phyloP scores from a whole-genome alignment of 2,329 filamentous ascomycete genomes.

The Colletotrichum tropicicola region DNA sequence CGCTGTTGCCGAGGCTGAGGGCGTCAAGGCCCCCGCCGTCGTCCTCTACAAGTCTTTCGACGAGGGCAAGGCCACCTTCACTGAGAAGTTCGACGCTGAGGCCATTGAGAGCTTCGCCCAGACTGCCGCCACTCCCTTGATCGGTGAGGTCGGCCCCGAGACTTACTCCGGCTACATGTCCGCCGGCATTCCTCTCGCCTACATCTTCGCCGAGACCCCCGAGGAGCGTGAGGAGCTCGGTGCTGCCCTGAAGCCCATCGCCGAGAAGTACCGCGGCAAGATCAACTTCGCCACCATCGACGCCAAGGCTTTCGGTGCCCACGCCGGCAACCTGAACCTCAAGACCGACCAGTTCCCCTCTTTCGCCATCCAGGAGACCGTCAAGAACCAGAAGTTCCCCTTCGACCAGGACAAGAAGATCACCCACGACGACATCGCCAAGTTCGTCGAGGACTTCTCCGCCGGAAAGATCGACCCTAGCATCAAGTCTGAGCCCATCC shows the following conservation, averaged over 20 bases:
- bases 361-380: conserved; percentile 95
- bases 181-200: conserved; percentile 89
- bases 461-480: conserved; percentile 91
- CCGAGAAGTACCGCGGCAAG: conserved; percentile 90
- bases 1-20: conserved; percentile 86
- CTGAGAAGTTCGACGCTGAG: conserved; percentile 82
- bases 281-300: conserved; percentile 99
- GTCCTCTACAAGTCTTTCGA: conserved; percentile 98
- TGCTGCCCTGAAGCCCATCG: conserved; percentile 82
- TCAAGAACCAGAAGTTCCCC: conserved; percentile 97
- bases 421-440: conserved; percentile 73
- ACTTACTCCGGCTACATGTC: conserved; percentile 94
- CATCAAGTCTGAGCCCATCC: conserved; percentile 98
- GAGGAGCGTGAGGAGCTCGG: conserved; percentile 88
- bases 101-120: conserved; percentile 86
- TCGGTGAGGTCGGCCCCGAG: conserved; percentile 96
- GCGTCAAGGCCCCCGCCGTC: conserved; percentile 84
- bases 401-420: conserved; percentile 87
- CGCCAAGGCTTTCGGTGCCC: conserved; percentile 90
- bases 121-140: conserved; percentile 84
- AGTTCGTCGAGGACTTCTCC: conserved; percentile 87
- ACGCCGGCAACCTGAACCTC: conserved; percentile 96
- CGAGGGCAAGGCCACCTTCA: conserved; percentile 89
- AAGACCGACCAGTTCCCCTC: conserved; percentile 94
- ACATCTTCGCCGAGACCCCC: conserved; percentile 93